Conservation (phyloP, 2,329 filamentous ascomycete genomes). For the Colletotrichum abscissum region DNA sequence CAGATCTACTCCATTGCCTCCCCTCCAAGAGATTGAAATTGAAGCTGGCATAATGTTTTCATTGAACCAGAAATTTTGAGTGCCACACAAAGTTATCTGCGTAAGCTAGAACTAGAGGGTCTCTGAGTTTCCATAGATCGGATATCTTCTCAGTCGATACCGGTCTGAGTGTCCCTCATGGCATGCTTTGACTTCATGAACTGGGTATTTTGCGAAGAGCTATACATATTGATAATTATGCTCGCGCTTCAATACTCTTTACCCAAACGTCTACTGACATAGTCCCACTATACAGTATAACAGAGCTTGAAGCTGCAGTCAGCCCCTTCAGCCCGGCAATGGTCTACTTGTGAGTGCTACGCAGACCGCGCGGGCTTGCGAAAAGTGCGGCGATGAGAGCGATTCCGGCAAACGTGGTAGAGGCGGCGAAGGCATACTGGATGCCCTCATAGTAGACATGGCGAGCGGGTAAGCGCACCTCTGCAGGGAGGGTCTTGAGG, state of each 20-base stretch:
- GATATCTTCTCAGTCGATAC: not conserved
- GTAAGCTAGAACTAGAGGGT: not conserved
- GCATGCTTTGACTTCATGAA: too few relatives aligned
- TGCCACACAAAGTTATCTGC: not conserved
- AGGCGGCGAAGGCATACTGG: constrained; percentile 65
- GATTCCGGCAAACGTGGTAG: constrained; percentile 61
- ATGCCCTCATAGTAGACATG: constrained; percentile 71
- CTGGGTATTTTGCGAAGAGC: too few relatives aligned
- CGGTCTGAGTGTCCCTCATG: too few relatives aligned
- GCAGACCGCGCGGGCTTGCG: constrained; percentile 44
- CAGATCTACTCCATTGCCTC: not conserved
- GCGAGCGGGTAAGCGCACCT: constrained; percentile 66
- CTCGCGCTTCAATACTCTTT: not conserved
- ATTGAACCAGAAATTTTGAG: fast-evolving
- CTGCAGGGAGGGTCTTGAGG: constrained; percentile 64
- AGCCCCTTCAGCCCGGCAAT: not conserved
- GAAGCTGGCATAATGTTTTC: not conserved
- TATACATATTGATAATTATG: not conserved
- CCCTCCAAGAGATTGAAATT: not conserved
- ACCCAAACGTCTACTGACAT: not conserved
- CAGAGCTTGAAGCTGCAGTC: not conserved
- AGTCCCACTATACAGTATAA: too few relatives aligned
- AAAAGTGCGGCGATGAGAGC: constrained; percentile 49
- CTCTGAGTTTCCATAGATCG: not conserved
- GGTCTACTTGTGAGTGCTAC: constrained; percentile 43